phyloP scores from a whole-genome alignment of 768 basidiomycete species.

The Tricholoma hemisulphureum region DNA sequence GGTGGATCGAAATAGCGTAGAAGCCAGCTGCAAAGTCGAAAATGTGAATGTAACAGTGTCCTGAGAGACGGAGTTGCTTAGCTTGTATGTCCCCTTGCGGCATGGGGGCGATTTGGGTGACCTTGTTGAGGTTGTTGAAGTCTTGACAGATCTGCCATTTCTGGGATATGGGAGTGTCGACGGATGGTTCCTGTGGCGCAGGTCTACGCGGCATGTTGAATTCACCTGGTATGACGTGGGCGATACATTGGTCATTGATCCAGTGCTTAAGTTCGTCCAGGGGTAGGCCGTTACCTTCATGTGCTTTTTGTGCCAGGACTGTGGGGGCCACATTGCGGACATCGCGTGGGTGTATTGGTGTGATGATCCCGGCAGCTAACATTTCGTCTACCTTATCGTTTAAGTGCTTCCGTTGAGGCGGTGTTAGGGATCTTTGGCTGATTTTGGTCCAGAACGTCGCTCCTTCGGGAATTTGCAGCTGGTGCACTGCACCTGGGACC shows the following conservation, averaged over 20 bases:
- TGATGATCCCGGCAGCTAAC: no score
- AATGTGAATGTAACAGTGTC: conserved; percentile 32
- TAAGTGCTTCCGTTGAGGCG: conserved; percentile 28
- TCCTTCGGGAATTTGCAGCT: conserved; percentile 30
- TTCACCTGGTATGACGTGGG: conserved; percentile 14
- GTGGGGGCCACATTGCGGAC: conserved; percentile 20
- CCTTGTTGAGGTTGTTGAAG: no score
- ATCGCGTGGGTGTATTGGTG: no score
- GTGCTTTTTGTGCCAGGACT: conserved; percentile 36
- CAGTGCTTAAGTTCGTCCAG: no score
- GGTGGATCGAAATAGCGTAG: no score
- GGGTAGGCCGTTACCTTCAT: conserved; percentile 23
- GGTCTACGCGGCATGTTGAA: conserved; percentile 21
- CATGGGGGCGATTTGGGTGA: no score
- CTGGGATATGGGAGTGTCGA: neutral
- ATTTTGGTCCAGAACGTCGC: conserved; percentile 28
- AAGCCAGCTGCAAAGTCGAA: no score
- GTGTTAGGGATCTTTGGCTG: conserved; percentile 23
- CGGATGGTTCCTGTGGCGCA: neutral
- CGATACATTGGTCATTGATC: conserved; percentile 32
- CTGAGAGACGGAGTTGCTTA: conserved; percentile 35
- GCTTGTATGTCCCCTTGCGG: conserved; percentile 36
- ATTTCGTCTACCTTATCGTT: no score
- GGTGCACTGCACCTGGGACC: conserved; percentile 18
- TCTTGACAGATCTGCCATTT: no score